Percentiles rank a stretch among this genome's conserved stretches.
These are phyloP conservation scores for Collybiopsis luxurians DNA, from an alignment of 768 basidiomycete species.

Conservation along the genomic window DNA sequence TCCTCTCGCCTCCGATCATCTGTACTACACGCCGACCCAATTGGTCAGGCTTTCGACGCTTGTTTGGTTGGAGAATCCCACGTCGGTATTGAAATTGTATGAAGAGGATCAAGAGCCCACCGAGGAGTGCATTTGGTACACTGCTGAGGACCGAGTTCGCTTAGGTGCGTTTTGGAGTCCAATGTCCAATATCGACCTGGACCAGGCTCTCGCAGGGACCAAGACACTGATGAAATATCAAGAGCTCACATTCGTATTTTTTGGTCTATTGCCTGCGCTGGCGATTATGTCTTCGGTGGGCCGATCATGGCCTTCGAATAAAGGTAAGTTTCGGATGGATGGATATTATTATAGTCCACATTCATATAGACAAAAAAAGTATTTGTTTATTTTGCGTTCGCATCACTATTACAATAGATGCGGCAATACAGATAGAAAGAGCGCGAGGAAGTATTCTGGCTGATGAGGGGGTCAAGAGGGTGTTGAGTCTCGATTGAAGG, in stretches of 20 bases:
- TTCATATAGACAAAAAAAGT: no score
- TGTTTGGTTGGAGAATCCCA: conserved; percentile 79
- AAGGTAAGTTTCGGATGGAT: no score
- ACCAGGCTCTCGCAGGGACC: conserved; percentile 85
- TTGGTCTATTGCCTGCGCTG: conserved; percentile 90
- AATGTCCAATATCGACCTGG: conserved; percentile 74
- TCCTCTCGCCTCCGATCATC: conserved; percentile 77
- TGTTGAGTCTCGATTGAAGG: neutral
- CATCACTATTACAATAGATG: conserved; percentile 32
- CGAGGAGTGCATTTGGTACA: conserved; percentile 81
- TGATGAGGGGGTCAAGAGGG: conserved; percentile 49
- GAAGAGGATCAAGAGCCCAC: conserved; percentile 90
- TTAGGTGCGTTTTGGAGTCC: conserved; percentile 46
- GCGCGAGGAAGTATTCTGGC: conserved; percentile 61
- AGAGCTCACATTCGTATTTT: conserved; percentile 96
- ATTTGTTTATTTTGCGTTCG: neutral
- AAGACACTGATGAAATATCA: conserved; percentile 93
- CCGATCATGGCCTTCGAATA: conserved; percentile 30
- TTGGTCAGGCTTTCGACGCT: conserved; percentile 62
- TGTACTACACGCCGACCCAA: conserved; percentile 61
- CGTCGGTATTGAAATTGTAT: conserved; percentile 81
- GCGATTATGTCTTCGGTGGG: conserved; percentile 68
- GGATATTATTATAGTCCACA: no score
- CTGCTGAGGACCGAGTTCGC: conserved; percentile 83
- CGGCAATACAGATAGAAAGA: conserved; percentile 47